These are phyloP conservation scores for Ophiostoma populinum DNA, from an alignment of 2,329 filamentous ascomycete genomes.

Conservation along the genomic window DNA sequence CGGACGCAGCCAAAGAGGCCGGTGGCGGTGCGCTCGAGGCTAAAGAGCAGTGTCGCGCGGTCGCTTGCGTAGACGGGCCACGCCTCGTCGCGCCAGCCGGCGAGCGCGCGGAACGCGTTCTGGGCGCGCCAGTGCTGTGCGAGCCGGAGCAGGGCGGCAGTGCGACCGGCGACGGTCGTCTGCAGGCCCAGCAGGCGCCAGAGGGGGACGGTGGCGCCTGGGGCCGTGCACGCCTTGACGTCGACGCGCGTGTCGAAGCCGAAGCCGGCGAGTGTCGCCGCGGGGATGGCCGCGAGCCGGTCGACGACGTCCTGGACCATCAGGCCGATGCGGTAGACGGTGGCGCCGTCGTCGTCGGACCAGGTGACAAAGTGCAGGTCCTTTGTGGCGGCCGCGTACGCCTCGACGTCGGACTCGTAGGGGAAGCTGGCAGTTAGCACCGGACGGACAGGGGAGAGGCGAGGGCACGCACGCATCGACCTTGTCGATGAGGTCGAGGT, in stretches of 20 bases:
- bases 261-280: slow-evolving; percentile 38
- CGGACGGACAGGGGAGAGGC: neutral
- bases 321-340: slow-evolving; percentile 40
- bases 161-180: slow-evolving; percentile 43
- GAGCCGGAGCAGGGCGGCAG: slow-evolving; percentile 34
- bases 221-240: slow-evolving; percentile 11
- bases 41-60: slow-evolving; percentile 46
- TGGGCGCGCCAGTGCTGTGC: slow-evolving; percentile 50
- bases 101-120: slow-evolving; percentile 55
- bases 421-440: slow-evolving; percentile 44
- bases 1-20: slow-evolving; percentile 59
- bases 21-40: slow-evolving; percentile 59
- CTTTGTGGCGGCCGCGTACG: slow-evolving; percentile 37
- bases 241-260: slow-evolving; percentile 31
- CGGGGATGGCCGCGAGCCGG: slow-evolving; percentile 31
- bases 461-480: slow-evolving; percentile 14
- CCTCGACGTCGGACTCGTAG: slow-evolving; percentile 44
- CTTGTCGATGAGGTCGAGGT: slow-evolving; percentile 13
- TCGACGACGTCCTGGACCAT: slow-evolving; percentile 33
- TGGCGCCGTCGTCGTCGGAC: slow-evolving; percentile 43
- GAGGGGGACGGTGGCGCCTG: slow-evolving; percentile 43
- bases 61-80: slow-evolving; percentile 52
- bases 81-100: slow-evolving; percentile 63
- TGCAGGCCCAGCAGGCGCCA: slow-evolving; percentile 40
- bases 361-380: slow-evolving; percentile 50